A percentile compares a stretch with the other conserved stretches of the same genome.
phyloP scores from a whole-genome alignment of 208 protist species.

The Acanthamoeba triangularis region DNA sequence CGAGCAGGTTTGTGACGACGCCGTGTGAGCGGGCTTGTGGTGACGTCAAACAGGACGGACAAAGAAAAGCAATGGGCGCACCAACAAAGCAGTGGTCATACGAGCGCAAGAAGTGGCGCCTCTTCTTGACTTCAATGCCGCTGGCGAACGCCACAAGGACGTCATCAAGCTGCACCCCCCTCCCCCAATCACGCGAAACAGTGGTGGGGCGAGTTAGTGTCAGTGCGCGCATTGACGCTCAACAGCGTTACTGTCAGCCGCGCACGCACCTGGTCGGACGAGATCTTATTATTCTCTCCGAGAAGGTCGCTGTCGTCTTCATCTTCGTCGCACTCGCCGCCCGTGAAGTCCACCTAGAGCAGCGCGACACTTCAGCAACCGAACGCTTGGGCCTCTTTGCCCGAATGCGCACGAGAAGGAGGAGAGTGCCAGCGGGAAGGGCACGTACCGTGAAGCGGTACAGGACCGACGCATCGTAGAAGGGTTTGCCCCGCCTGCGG shows the following conservation, averaged over 20 bases:
- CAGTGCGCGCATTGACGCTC: too few species aligned
- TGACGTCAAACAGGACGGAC: background rate
- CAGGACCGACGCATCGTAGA: slow-evolving; percentile 48
- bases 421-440: too few species aligned
- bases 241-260: background rate
- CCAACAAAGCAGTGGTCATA: slow-evolving; percentile 34
- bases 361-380: background rate
- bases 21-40: background rate
- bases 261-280: background rate
- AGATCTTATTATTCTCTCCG: slow-evolving; percentile 46
- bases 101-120: slow-evolving; percentile 33
- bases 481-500: background rate
- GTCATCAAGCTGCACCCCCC: background rate
- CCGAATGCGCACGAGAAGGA: too few species aligned
- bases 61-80: background rate
- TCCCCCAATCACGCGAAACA: too few species aligned
- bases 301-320: slow-evolving; percentile 39
- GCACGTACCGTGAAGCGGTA: slow-evolving; percentile 46
- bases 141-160: background rate
- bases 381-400: background rate
- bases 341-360: slow-evolving; percentile 18
- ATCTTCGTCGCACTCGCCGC: slow-evolving; percentile 2
- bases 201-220: too few species aligned
- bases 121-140: slow-evolving; percentile 41
- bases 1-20: background rate